Conservation (phyloP, 805 yeast genomes). For the Komagataella pseudopastoris region DNA sequence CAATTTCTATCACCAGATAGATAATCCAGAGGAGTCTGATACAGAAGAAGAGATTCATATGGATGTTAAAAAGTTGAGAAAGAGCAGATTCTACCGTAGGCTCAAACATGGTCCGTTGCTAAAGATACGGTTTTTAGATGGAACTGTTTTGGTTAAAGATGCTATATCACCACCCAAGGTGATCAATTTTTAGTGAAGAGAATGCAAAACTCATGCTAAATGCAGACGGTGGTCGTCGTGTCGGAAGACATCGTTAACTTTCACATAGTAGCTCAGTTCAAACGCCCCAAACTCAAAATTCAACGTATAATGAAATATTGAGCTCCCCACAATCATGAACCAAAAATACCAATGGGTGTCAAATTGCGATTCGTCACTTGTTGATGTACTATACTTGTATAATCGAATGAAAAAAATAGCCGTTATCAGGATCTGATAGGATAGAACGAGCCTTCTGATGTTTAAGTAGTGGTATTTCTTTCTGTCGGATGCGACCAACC, state of each 20-base stretch:
- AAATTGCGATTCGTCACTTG: not conserved
- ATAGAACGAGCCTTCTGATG: not conserved
- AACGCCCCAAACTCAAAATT: not conserved
- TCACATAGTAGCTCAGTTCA: not conserved
- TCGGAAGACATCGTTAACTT: not conserved
- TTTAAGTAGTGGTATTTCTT: not conserved
- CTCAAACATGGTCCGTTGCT: constrained; percentile 21
- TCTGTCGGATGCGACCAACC: not conserved
- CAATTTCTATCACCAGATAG: constrained; percentile 2
- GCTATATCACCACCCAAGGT: constrained; percentile 19
- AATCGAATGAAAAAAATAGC: not conserved
- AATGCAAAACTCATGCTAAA: not conserved
- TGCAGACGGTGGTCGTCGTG: not conserved
- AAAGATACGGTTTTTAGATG: constrained; percentile 22
- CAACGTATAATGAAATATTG: not conserved
- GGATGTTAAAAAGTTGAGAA: constrained; percentile 13
- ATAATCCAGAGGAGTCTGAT: constrained; percentile 5
- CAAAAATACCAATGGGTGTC: not conserved
- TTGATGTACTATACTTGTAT: not conserved
- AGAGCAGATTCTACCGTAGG: constrained; percentile 15
- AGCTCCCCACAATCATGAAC: not conserved
- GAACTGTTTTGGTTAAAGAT: constrained; percentile 23
- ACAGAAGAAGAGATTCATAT: constrained; percentile 16
- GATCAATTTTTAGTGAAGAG: not conserved
- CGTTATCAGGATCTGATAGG: not conserved